Conservation (phyloP, 2,329 filamentous ascomycete species). For the Sphaerostilbella broomeana region DNA sequence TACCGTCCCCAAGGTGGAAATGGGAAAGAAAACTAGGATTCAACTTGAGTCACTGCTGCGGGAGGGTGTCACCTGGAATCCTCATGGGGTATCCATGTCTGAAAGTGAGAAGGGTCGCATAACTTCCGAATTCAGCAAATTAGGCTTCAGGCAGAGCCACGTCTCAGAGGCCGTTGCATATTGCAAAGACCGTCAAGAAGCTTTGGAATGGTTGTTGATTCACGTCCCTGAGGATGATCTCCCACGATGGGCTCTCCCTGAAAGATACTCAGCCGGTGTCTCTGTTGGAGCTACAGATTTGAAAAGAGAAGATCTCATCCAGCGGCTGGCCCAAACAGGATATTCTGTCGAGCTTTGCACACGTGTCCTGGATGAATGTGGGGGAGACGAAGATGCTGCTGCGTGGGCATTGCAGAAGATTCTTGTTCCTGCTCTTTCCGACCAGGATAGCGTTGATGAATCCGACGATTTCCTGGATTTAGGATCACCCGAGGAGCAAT, state of each 20-base stretch:
- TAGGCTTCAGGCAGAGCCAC: conserved; percentile 86
- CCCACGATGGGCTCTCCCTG: conserved; percentile 86
- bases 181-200: conserved; percentile 88
- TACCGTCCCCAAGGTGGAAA: conserved; percentile 81
- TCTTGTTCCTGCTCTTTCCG: conserved; percentile 22
- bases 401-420: conserved; percentile 70
- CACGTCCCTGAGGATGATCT: conserved; percentile 96
- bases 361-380: conserved; percentile 63
- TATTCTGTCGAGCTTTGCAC: conserved; percentile 82
- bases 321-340: conserved; percentile 72
- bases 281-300: conserved; percentile 78
- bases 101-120: conserved; percentile 50
- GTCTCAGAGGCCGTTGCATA: conserved; percentile 79
- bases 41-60: conserved; percentile 76
- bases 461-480: conserved; percentile 40
- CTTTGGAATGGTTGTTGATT: conserved; percentile 90
- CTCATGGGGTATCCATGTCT: conserved; percentile 62
- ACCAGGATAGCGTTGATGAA: conserved; percentile 15
- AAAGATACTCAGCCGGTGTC: conserved; percentile 85
- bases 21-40: conserved; percentile 73
- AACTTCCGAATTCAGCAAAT: conserved; percentile 64
- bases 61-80: conserved; percentile 79
- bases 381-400: conserved; percentile 67
- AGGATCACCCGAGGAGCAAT: conserved; percentile 55
- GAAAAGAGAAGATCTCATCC: conserved; percentile 73